A percentile compares a stretch with the other conserved stretches of the same genome.
Evolutionary conservation across 106 monocot genomes (phyloP).

Genomic region (Acanthochlamys bracteata): DNA sequence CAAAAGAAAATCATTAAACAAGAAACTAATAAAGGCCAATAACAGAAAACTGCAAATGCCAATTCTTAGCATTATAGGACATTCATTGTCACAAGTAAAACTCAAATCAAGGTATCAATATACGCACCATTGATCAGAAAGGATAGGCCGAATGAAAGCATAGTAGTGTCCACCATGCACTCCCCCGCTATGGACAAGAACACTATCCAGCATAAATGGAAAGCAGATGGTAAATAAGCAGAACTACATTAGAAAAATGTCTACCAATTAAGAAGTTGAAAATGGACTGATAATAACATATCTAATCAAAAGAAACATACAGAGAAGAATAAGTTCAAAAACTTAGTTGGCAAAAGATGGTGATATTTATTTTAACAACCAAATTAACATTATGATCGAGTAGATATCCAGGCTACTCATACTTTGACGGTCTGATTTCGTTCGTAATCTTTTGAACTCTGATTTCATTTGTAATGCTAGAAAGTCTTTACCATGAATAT

Average conservation of each 20-base stretch:
- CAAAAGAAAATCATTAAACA: too few relatives aligned
- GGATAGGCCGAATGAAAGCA: conserved; percentile 74
- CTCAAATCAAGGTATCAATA: neutral
- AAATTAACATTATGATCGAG: neutral
- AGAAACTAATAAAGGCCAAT: too few relatives aligned
- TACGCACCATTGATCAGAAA: conserved; percentile 68
- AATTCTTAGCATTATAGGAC: neutral
- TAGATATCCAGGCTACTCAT: too few relatives aligned
- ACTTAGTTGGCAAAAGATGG: neutral
- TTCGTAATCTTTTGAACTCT: too few relatives aligned
- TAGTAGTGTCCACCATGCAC: conserved; percentile 82
- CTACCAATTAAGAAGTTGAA: neutral
- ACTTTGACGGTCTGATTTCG: too few relatives aligned
- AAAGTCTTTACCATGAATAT: neutral
- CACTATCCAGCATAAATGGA: conserved; percentile 24
- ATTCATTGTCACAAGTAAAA: neutral
- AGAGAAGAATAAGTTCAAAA: neutral
- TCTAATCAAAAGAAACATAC: neutral
- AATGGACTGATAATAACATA: neutral
- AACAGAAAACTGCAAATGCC: neutral
- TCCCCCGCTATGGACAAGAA: conserved; percentile 85
- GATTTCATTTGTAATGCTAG: too few relatives aligned
- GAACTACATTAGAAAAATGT: neutral
- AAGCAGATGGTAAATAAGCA: neutral
- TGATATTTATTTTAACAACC: neutral